Evolutionary conservation across 1,284 basidiomycete genomes (phyloP).

Genomic region (Prillingera fragicola): DNA sequence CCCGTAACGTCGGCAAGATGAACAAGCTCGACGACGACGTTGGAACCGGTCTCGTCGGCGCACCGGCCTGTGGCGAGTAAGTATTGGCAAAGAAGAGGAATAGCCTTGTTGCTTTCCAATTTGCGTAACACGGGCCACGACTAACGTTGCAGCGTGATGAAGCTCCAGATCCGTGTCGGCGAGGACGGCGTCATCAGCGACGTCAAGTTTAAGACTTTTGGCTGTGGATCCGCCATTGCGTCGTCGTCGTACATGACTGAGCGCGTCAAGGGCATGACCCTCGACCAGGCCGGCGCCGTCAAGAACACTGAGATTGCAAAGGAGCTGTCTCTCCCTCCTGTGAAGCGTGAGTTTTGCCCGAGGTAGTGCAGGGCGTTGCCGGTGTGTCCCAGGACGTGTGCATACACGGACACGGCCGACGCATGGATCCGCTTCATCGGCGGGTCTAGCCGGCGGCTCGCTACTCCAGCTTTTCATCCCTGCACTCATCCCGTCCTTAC

Average conservation of each 20-base stretch:
- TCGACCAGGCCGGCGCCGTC: conserved; percentile 92
- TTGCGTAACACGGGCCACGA: too few relatives aligned
- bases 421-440: too few relatives aligned
- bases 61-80: conserved; percentile 52
- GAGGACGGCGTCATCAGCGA: conserved; percentile 87
- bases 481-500: too few relatives aligned
- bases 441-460: too few relatives aligned
- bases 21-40: conserved; percentile 48
- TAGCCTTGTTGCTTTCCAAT: too few relatives aligned
- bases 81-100: too few relatives aligned
- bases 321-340: conserved; percentile 89
- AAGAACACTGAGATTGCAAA: conserved; percentile 99
- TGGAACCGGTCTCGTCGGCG: conserved; percentile 96
- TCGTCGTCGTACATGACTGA: conserved; percentile 97
- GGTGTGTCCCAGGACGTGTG: too few relatives aligned
- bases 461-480: too few relatives aligned
- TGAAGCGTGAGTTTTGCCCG: conserved; percentile 94
- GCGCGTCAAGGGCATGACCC: conserved; percentile 86
- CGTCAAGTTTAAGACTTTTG: conserved; percentile 98
- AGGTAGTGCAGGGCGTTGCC: too few relatives aligned
- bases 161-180: conserved; percentile 96
- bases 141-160: conserved; percentile 83
- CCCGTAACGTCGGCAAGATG: conserved; percentile 71
- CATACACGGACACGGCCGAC: too few relatives aligned
- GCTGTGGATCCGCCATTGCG: conserved; percentile 84